Evolutionary conservation across 2,329 filamentous ascomycete genomes (phyloP).

Genomic region (Thelonectria rubi): DNA sequence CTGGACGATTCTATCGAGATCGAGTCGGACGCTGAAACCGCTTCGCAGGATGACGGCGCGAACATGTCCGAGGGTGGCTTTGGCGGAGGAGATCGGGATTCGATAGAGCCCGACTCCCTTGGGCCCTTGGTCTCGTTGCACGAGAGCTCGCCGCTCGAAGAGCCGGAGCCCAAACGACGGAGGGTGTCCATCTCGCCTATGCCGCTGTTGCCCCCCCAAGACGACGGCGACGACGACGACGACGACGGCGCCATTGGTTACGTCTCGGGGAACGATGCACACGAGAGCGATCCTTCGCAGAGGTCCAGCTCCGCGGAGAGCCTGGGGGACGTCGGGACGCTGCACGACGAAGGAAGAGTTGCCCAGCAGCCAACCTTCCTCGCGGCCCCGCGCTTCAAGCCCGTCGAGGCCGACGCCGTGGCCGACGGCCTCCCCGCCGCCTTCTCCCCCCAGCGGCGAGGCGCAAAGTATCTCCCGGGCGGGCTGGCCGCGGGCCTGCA

Average conservation of each 20-base stretch:
- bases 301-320: slow-evolving; percentile 27
- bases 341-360: slow-evolving; percentile 30
- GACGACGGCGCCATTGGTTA: neutral
- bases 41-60: slow-evolving; percentile 27
- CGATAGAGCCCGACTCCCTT: slow-evolving; percentile 21
- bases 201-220: slow-evolving; percentile 22
- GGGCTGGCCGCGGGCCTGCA: slow-evolving; percentile 53
- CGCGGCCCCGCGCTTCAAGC: slow-evolving; percentile 52
- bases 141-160: slow-evolving; percentile 23
- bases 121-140: slow-evolving; percentile 9
- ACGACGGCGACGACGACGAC: neutral
- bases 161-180: slow-evolving; percentile 42
- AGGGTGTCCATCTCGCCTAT: slow-evolving; percentile 43
- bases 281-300: slow-evolving; percentile 16
- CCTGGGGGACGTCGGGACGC: slow-evolving; percentile 20
- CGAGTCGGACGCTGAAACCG: slow-evolving; percentile 37
- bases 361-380: slow-evolving; percentile 51
- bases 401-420: slow-evolving; percentile 37
- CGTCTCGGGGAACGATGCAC: slow-evolving; percentile 5
- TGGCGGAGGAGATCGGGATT: slow-evolving; percentile 3
- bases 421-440: slow-evolving; percentile 38
- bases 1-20: slow-evolving; percentile 44
- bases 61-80: slow-evolving; percentile 16
- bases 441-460: slow-evolving; percentile 51
- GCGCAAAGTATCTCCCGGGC: slow-evolving; percentile 47